Percentiles rank a stretch among this genome's conserved stretches.
phyloP scores from a whole-genome alignment of 805 yeast species.

The Komagataella mondaviorum region DNA sequence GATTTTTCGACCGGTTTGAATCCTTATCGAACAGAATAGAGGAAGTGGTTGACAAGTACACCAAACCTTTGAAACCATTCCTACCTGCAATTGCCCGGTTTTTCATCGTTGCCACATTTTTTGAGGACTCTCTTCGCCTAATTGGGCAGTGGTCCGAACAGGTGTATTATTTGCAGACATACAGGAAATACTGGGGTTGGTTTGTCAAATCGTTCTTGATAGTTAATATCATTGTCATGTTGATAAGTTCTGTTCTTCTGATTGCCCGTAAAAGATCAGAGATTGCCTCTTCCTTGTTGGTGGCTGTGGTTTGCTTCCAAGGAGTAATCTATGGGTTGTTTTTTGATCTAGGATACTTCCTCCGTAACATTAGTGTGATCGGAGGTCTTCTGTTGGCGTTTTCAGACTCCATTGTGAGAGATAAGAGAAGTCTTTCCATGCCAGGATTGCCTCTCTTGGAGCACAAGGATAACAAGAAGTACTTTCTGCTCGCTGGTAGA shows the following conservation, averaged over 20 bases:
- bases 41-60: slow-evolving; percentile 33
- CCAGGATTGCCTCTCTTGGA: slow-evolving; percentile 71
- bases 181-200: slow-evolving; percentile 68
- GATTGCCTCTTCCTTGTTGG: slow-evolving; percentile 56
- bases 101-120: slow-evolving; percentile 85
- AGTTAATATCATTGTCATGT: slow-evolving; percentile 55
- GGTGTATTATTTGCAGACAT: slow-evolving; percentile 67
- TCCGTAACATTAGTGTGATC: slow-evolving; percentile 78
- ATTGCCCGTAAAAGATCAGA: slow-evolving; percentile 55
- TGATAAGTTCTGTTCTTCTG: slow-evolving; percentile 56
- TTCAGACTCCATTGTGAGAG: slow-evolving; percentile 74
- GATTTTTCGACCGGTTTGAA: background rate
- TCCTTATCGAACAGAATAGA: slow-evolving; percentile 25
- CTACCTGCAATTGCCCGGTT: slow-evolving; percentile 84
- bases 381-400: slow-evolving; percentile 87
- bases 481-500: slow-evolving; percentile 79
- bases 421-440: slow-evolving; percentile 48
- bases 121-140: slow-evolving; percentile 80
- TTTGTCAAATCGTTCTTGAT: slow-evolving; percentile 62
- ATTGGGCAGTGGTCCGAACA: slow-evolving; percentile 85
- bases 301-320: slow-evolving; percentile 65
- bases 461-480: slow-evolving; percentile 63
- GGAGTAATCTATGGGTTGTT: slow-evolving; percentile 82
- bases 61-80: slow-evolving; percentile 46
- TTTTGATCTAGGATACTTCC: slow-evolving; percentile 66